Evolutionary conservation across 495 filamentous ascomycete genomes (phyloP).

Genomic region (Penicillium atrosanguineum): DNA sequence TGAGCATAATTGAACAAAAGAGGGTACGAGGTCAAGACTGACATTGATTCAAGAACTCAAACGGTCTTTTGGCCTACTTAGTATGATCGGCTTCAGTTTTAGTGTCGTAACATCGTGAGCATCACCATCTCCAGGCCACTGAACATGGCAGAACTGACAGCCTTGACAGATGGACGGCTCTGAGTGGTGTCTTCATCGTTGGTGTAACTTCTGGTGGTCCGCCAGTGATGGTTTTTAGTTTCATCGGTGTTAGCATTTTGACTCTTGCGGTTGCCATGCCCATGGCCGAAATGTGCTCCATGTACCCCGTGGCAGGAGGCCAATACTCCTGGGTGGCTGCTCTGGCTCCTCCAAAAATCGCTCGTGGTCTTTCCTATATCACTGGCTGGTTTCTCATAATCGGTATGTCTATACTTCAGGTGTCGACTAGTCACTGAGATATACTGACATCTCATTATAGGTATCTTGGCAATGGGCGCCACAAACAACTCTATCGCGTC

Average conservation of each 20-base stretch:
- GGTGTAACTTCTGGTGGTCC: slow-evolving; percentile 55
- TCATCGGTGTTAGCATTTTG: slow-evolving; percentile 49
- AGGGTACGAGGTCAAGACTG: background rate
- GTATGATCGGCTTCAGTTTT: slow-evolving; percentile 61
- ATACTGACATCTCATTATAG: slow-evolving; percentile 18
- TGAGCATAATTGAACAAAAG: slow-evolving; percentile 6
- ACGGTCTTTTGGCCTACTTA: slow-evolving; percentile 54
- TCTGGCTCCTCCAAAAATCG: slow-evolving; percentile 50
- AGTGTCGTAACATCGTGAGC: slow-evolving; percentile 54
- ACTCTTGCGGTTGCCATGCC: slow-evolving; percentile 54
- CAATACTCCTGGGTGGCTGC: slow-evolving; percentile 59
- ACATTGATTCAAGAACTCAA: slow-evolving; percentile 46
- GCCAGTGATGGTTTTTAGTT: slow-evolving; percentile 57
- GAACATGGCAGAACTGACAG: background rate
- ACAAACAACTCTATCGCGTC: slow-evolving; percentile 56
- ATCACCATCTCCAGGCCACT: background rate
- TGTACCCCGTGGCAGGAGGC: slow-evolving; percentile 52
- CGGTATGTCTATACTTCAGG: slow-evolving; percentile 24
- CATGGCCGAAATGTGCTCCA: slow-evolving; percentile 59
- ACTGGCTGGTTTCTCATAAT: slow-evolving; percentile 56
- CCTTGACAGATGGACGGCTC: slow-evolving; percentile 49
- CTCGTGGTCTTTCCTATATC: slow-evolving; percentile 46
- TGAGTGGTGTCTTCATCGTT: slow-evolving; percentile 56
- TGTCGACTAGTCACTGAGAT: background rate
- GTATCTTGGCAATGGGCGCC: slow-evolving; percentile 56